Evolutionary conservation across 179 eudicot genomes (phyloP), one percentile per base, ranked within the genome.

Genomic region (Nepenthes alata): DNA sequence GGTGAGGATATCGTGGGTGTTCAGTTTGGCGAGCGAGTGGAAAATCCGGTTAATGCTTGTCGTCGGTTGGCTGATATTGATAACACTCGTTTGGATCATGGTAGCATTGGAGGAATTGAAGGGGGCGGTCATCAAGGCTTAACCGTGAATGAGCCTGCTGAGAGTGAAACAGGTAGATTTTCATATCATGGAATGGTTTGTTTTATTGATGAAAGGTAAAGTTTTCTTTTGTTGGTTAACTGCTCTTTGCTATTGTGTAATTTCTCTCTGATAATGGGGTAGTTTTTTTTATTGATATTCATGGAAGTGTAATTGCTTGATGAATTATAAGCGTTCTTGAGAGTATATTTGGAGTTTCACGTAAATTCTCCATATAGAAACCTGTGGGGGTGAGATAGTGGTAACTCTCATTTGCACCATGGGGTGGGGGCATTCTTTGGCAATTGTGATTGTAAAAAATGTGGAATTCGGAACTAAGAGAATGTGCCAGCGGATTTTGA

Each of bases 151-250:
- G 16, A 52, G 7, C 55, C 55, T 14, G 55, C 55, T 52, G 55
- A 1, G 6, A 44, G 36, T 6, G 54, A 55, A n/a, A 55, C 41
- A 61, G 71, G 66, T 68, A 62, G 55, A 15, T 41, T n/a, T 55
- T 4, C 13, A 7, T 53, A 7, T 14, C 35, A 36, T 3, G 1
- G 12, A 15, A 11, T 41, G 45, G 8, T 41, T 41, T 7, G 25
- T 7, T 4, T 53, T 4, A 7, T 41, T 41, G 45, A 4, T 41
- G 14, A 11, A 52, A 5, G 14, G 25, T 25, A 25, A 25, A 0
- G 36, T 50, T 7, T 41, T 7, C 45, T 50, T 37, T 35, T 41
- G 16, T 9, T 5, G 34, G 36, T 13, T 56, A 39, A 66, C 10
- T 67, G 64, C 37, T 37, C 7, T 7, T 3, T 16, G 35, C 12